phyloP scores from a whole-genome alignment of 768 basidiomycete genomes.

The Mycena floridula region DNA sequence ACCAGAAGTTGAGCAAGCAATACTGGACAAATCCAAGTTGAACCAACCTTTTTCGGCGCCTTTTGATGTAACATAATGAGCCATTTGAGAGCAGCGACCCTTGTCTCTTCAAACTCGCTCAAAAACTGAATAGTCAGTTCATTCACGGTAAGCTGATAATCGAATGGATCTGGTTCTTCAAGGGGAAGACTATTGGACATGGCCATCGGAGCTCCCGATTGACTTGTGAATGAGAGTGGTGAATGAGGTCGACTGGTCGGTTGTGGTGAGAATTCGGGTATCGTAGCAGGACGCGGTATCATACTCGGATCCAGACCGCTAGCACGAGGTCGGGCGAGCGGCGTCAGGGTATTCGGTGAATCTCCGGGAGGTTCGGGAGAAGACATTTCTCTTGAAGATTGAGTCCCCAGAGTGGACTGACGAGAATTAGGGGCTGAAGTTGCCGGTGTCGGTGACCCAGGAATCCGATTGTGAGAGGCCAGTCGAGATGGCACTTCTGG shows the following conservation, averaged over 20 bases:
- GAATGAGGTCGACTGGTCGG: constrained; percentile 57
- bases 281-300: constrained; percentile 27
- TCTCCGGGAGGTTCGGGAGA: constrained; percentile 39
- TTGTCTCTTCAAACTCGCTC: constrained; percentile 94
- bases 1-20: not conserved
- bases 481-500: constrained; percentile 35
- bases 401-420: constrained; percentile 40
- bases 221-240: constrained; percentile 43
- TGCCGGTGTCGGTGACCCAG: constrained; percentile 55
- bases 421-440: constrained; percentile 37
- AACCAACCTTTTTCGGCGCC: constrained; percentile 84
- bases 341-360: constrained; percentile 15
- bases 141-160: constrained; percentile 90
- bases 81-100: constrained; percentile 96
- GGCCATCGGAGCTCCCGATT: constrained; percentile 28
- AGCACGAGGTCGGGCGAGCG: constrained; percentile 19
- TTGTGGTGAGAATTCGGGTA: constrained; percentile 24
- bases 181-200: constrained; percentile 22
- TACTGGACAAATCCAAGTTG: not conserved
- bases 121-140: constrained; percentile 90
- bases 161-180: constrained; percentile 71
- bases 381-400: constrained; percentile 39
- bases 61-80: constrained; percentile 98
- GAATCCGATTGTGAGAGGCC: constrained; percentile 29
- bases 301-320: constrained; percentile 31